These are phyloP conservation scores for Alopecurus myosuroides DNA, from an alignment of 176 grass and related monocot genomes.

Conservation along the genomic window DNA sequence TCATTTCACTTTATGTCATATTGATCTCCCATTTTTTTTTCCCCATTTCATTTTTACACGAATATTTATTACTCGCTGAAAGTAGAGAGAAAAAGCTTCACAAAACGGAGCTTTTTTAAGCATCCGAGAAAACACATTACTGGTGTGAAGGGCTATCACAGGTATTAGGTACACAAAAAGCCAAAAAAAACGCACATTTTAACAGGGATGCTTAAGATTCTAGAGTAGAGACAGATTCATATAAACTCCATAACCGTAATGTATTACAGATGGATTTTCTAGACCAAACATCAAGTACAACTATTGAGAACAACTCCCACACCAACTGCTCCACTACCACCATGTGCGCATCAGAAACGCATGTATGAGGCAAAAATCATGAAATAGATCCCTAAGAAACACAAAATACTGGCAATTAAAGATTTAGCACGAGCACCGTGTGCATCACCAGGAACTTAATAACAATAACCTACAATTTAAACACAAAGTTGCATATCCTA, in stretches of 20 bases:
- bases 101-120: neutral
- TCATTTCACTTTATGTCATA: neutral
- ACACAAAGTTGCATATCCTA: too few species aligned
- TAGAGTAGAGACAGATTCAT: neutral
- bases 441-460: too few species aligned
- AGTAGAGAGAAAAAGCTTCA: neutral
- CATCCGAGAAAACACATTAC: neutral
- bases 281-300: slow-evolving; percentile 2
- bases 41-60: neutral
- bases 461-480: too few species aligned
- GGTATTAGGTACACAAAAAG: neutral
- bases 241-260: neutral
- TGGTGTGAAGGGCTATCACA: neutral
- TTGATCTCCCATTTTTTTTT: neutral
- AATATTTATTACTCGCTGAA: neutral
- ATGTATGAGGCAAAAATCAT: too few species aligned
- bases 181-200: neutral
- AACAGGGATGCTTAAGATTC: neutral
- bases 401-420: too few species aligned
- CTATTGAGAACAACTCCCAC: slow-evolving; percentile 32
- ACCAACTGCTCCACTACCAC: slow-evolving; percentile 90
- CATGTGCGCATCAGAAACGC: slow-evolving; percentile 27
- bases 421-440: too few species aligned
- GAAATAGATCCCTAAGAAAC: too few species aligned
- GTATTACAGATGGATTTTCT: neutral